Evolutionary conservation across 148 eudicot genomes (phyloP).

Genomic region (Spergularia bocconei): DNA sequence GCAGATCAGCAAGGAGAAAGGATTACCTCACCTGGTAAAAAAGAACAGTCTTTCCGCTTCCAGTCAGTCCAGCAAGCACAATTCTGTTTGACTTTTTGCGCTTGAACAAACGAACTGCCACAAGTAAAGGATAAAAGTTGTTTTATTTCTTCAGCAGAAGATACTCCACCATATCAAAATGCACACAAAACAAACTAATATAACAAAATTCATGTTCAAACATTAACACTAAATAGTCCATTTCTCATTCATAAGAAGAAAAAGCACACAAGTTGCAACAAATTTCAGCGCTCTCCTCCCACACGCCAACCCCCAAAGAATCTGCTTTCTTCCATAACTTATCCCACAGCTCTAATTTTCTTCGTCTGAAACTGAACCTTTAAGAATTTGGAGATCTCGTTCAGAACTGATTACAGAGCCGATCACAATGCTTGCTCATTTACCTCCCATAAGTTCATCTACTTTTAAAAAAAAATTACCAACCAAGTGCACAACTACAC

Average conservation of each 20-base stretch:
- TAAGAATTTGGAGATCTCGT: neutral
- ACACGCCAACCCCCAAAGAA: neutral
- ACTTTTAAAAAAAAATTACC: too few relatives aligned
- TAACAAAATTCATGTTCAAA: neutral
- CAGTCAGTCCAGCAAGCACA: constrained; percentile 82
- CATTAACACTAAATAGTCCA: neutral
- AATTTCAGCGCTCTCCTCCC: neutral
- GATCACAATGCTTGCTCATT: neutral
- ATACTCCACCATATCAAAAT: neutral
- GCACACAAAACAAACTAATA: neutral
- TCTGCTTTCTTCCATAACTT: neutral
- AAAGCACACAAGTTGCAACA: neutral
- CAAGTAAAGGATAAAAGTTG: constrained; percentile 3
- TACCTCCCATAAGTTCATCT: neutral
- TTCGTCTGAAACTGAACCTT: neutral
- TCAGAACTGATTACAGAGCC: neutral
- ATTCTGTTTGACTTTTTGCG: constrained; percentile 65
- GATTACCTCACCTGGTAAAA: constrained; percentile 68
- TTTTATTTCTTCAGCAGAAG: neutral
- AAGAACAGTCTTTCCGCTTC: constrained; percentile 87
- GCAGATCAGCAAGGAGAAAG: neutral
- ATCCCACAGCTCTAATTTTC: neutral
- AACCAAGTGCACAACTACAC: neutral
- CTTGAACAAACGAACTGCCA: constrained; percentile 71
- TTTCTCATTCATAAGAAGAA: neutral